Base-by-base conservation (phyloP, 768 basidiomycete species). In the Kwoniella dendrophila region DNA sequence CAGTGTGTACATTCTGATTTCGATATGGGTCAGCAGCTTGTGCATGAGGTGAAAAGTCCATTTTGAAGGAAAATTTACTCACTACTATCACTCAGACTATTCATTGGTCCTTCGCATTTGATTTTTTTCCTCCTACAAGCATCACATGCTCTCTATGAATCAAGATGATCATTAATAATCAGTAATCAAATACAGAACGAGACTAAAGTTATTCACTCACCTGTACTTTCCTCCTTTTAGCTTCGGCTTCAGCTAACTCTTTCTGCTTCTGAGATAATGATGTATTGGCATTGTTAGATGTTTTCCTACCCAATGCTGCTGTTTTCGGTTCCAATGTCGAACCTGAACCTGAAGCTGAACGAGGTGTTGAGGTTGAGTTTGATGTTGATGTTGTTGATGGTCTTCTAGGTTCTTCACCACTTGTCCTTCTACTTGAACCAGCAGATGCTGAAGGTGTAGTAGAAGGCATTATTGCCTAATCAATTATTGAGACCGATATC, bases 81-180 rank as follows among this genome's bases (percentile, higher is more conserved):
- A 72, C 70, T 73, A 38, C 61, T 71, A 24, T 65, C 30, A 45
- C 67, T 64, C 40, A 65, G 34, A 45, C 72, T 71, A 52, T 71
- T 71, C 70, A 75, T 74, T 16, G 73, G 74, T 38, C 66, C 62
- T 43, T 79, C 80, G 86, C 87, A 89, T 79, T 87, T 83, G 76
- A 89, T 88, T 87, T 93, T 93, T 83, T 91, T 92, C 59, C 89
- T 57, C 47, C 64, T 55, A 48, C 67, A 71, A 16, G 59, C 64
- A 66, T 68, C 66, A 36, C 70, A 71, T 24, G 71, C 71, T 44
- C 71, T 66, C 64, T 73, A 59, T 33, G 38, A 16, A 11, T 4
- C 18, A n/a, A 26, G 14, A 32, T 16, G n/a, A 30, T 49, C 56
- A 48, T n/a, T 44, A 49, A 44, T 20, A 5, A 6, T 18, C 22